Base-by-base conservation (phyloP, 2,329 filamentous ascomycete species). In the Trichoderma sp. region DNA sequence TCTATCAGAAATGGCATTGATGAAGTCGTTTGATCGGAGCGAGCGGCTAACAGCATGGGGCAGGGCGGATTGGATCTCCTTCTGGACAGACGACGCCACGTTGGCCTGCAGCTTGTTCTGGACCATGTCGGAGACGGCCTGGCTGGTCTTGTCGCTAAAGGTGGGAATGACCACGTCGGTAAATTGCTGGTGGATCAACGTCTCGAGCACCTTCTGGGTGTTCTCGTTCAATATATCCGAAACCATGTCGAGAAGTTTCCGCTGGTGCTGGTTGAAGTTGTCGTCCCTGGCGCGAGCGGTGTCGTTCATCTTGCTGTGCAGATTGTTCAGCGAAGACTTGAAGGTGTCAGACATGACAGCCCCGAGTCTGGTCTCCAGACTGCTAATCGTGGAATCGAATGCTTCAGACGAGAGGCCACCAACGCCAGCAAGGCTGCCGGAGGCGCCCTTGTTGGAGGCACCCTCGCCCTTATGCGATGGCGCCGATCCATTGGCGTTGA, bases 181-280 rank as follows among this genome's bases (percentile, higher is more conserved):
- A 78, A 98, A 94, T 82, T 93, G 93, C 65, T 91, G 89, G 64
- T 91, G 90, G 68, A 98, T 92, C 79, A 97, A 94, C 76, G 91
- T 92, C 76, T 91, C 88, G 50, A 98, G 88, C 27, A 94, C 94
- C 80, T 93, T 92, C 83, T 92, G 88, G 24, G 90, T 91, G 81
- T 91, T 92, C 76, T 89, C 87, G 77, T 90, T 91, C 65, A 93
- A 86, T 41, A 91, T 89, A 41, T 89, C 85, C 5, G 89, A 90
- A 50, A 91, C 89, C 82, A 89, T 87, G 77, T 90, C 87, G 59
- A 91, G 85, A 21, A 91, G 83, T 79, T 88, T 87, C 21, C 87
- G 83, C 80, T 90, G 89, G 75, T 88, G 88, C 78, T 85, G 83
- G 75, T 87, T 86, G 79, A 90, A 90, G 75, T 85, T 86, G 65